Base-by-base conservation (phyloP, 768 basidiomycete genomes). In the Boletus rubropictus region DNA sequence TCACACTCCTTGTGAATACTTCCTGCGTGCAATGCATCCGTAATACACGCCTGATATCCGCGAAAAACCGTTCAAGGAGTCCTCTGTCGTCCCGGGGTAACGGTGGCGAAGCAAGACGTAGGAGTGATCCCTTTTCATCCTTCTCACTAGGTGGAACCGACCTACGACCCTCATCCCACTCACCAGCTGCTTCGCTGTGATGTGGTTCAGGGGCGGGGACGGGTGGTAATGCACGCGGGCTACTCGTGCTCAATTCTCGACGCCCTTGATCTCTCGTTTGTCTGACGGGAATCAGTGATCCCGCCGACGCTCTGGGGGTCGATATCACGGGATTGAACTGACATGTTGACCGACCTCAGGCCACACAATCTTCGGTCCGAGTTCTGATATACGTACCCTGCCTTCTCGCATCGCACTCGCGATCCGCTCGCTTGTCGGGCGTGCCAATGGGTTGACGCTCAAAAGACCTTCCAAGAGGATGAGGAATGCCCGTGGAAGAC, bases 341-440 rank as follows among this genome's bases (percentile, higher is more conserved):
- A 7, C 52, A 31, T n/a, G n/a, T 49, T n/a, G 10, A 15, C 35
- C 15, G 1, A 56, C 21, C 17, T 35, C 15, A 40, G 28, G 38
- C 48, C 28, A 28, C 32, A 14, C 32, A 24, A 37, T 3, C 8
- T 28, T 20, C 12, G 8, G 4, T 8, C 10, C 18, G 11, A 43
- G 17, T 24, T 20, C 28, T 29, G 24, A 7, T 21, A 42, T n/a
- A 73, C 80, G n/a, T 53, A 90, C 89, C 71, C 75, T 79, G 42
- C 89, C 82, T 31, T 86, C 81, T 28, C 77, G 72, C 45, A 93
- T 74, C 1, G 84, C 89, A 22, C 61, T 64, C n/a, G 74, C 63
- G 12, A 94, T 83, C 41, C 82, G 76, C 52, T 90, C 87, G 39
- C 82, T 82, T 0, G 81, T 78, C 7, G 88, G 87, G 42, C 92